Evolutionary conservation across 768 basidiomycete genomes (phyloP), one percentile per base, ranked within the genome.

Genomic region (Tephrocybe sp.): DNA sequence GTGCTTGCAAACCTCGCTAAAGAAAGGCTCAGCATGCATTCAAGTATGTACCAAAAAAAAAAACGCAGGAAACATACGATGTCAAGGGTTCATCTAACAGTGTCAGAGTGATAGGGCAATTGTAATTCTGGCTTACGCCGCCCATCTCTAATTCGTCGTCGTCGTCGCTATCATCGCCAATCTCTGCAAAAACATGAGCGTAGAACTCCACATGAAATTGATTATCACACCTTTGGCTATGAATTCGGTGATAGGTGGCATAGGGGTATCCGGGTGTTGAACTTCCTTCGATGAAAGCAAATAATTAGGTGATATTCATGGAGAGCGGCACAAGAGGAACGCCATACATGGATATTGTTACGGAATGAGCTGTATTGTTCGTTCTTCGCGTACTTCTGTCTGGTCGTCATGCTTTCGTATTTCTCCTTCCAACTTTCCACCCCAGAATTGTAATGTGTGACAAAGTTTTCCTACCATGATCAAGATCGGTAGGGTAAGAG

Each of bases 91-190:
- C 75, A 18, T 75, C 76, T 33, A 92, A 75, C 12, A 76, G 65
- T 2, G 72, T 78, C 38, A 94, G 73, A 0, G 88, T 84, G 44
- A 98, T 71, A 2, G 93, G 94, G 58, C 93, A 96, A 49, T 83
- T 86, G 74, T 85, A 92, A 60, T 84, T 85, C 62, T 90, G 88
- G 5, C 85, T 88, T 24, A 85, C 78, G 21, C 92, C 93, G 46
- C 95, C 95, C 44, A 96, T 74, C 68, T 93, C 88, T 26, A 98
- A 68, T 11, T 97, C 95, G 46, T 93, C 90, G 26, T 95, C 94
- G 45, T 85, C 85, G 51, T 90, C 90, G 48, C 87, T 90, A 25
- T 79, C 84, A 55, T 93, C 91, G 9, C 83, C 90, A 36, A 80
- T 76, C 79, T 93, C 93, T 93, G 26, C 20, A 25, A 65, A n/a